Conservation (phyloP, 1,284 basidiomycete species). For the Coniferiporia sulphurascens region DNA sequence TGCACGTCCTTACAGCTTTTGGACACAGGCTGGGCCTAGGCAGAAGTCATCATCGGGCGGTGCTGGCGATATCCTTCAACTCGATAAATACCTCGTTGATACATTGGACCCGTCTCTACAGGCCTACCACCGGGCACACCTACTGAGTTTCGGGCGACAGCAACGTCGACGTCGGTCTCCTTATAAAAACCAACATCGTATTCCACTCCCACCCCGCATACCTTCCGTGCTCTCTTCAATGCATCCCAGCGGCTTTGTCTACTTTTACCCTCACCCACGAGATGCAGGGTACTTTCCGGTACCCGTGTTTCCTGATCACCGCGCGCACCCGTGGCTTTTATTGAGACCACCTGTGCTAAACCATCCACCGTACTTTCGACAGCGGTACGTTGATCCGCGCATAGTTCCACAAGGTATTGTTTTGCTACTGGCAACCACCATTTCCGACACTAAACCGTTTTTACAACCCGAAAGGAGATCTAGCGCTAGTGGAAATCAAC, state of each 20-base stretch:
- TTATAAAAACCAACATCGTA: background rate
- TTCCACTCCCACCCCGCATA: background rate
- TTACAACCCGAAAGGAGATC: conserved; percentile 1
- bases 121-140: conserved; percentile 1
- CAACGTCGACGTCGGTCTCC: background rate
- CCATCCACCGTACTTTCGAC: background rate
- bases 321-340: no score
- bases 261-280: no score
- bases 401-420: no score
- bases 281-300: no score
- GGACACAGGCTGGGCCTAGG: no score
- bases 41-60: background rate
- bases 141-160: conserved; percentile 7
- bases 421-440: background rate
- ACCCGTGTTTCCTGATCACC: no score
- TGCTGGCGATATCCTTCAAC: background rate
- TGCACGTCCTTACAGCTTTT: background rate
- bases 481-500: conserved; percentile 3
- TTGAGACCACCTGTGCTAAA: no score
- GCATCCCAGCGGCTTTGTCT: no score
- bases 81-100: background rate
- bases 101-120: background rate
- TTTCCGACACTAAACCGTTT: background rate
- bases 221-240: conserved; percentile 5
- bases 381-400: background rate